Base-by-base conservation (phyloP, 192 early-diverging fungal genomes). In the Entomortierella beljakovae region DNA sequence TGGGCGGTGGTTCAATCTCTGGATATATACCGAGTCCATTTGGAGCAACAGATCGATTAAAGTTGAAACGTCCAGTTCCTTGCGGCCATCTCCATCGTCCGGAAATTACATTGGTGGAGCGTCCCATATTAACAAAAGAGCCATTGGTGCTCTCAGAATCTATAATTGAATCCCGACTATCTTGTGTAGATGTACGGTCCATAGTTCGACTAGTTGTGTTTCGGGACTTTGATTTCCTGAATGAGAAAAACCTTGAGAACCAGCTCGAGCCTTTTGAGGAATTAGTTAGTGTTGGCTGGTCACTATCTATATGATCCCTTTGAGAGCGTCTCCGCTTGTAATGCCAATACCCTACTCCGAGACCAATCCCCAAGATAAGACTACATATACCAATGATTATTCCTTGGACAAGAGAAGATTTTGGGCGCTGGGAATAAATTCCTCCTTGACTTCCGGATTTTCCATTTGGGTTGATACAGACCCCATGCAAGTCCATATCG, bases 301-400 rank as follows among this genome's bases (percentile, higher is more conserved):
- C 40, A 40, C 56, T 37, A n/a, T 25, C 32, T 2, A 28, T 5
- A 7, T 26, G 26, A 4, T 11, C 38, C 61, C 61, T 53, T 15
- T 50, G 29, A 1, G 49, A 0, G 20, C 48, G 43, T 38, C 61
- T 74, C 34, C 49, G 64, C 25, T 58, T 57, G 29, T 74, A 74
- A 15, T 66, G 57, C 71, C 71, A 65, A n/a, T 66, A 61, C 1
- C 71, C 71, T 9, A 66, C 71, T 11, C 64, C 71, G 13, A 74
- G 35, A 7, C 71, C 71, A 4, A 74, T 57, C 0, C 71, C 71
- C 1, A 74, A 9, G 0, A 57, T 32, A 20, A 74, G 23, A 6
- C 48, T 55, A 48, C 61, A 74, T 10, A 61, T 25, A 0, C 71
- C 71, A 43, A 74, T 74, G 37, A 74, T 46, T 10, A 74, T 37